These are phyloP conservation scores for Eurotiales sp. DNA, from an alignment of 2,329 filamentous ascomycete genomes.

Conservation along the genomic window DNA sequence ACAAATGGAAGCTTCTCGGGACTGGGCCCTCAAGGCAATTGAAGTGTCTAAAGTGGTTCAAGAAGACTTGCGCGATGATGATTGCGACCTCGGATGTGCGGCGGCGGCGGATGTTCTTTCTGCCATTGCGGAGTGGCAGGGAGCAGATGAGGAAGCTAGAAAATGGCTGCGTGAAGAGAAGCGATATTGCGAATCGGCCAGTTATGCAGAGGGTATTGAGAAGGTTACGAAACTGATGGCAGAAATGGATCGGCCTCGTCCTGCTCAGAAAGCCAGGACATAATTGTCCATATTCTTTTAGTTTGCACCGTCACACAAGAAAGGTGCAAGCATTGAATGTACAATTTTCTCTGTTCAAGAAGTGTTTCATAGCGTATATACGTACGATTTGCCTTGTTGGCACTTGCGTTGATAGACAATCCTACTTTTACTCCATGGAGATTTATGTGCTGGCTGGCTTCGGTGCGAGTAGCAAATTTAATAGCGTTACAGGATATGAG, in stretches of 20 bases:
- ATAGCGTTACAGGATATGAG: not conserved
- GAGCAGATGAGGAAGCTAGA: conserved; percentile 61
- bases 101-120: conserved; percentile 74
- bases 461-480: no score
- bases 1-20: conserved; percentile 13
- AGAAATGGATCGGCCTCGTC: not conserved
- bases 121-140: conserved; percentile 74
- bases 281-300: not conserved
- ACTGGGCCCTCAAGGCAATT: conserved; percentile 14
- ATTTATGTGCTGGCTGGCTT: not conserved
- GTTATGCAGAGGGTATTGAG: conserved; percentile 30
- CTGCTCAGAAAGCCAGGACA: not conserved
- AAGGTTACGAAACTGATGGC: conserved; percentile 21
- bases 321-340: no score
- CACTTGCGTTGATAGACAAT: no score
- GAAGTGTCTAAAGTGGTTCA: conserved; percentile 12
- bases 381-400: no score
- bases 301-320: no score
- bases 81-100: conserved; percentile 81
- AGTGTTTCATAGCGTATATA: no score
- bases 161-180: conserved; percentile 67
- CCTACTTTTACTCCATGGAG: not conserved
- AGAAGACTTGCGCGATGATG: conserved; percentile 59
- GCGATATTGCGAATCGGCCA: conserved; percentile 50
- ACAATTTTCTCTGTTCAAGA: no score